Evolutionary conservation across 176 grass and related monocot genomes (phyloP).

Genomic region (Luzula sylvatica): DNA sequence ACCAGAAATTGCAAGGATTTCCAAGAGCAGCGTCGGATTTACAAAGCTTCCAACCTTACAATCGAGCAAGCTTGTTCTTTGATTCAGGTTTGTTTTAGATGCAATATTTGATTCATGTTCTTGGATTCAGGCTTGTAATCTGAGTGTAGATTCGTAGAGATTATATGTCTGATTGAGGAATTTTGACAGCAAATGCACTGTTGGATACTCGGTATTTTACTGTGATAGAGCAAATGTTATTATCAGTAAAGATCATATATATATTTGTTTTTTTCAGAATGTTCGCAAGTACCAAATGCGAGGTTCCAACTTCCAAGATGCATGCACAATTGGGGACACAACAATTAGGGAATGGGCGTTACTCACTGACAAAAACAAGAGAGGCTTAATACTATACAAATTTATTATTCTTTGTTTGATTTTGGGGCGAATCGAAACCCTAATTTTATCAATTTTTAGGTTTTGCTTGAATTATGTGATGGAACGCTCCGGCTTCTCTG

Average conservation of each 20-base stretch:
- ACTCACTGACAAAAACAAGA: slow-evolving; percentile 79
- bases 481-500: slow-evolving; percentile 68
- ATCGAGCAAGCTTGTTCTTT: slow-evolving; percentile 82
- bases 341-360: slow-evolving; percentile 97
- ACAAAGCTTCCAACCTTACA: slow-evolving; percentile 53
- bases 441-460: slow-evolving; percentile 27
- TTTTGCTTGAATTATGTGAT: slow-evolving; percentile 85
- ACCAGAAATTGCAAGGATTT: slow-evolving; percentile 55
- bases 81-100: slow-evolving; percentile 42
- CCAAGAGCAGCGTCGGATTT: slow-evolving; percentile 50
- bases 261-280: slow-evolving; percentile 39
- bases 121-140: too few species aligned
- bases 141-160: too few species aligned
- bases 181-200: not conserved
- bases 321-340: slow-evolving; percentile 85
- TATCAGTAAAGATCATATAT: not conserved
- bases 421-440: too few species aligned
- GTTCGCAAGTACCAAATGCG: slow-evolving; percentile 67
- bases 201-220: not conserved
- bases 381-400: slow-evolving; percentile 63
- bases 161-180: too few species aligned
- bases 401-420: not conserved
- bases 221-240: not conserved
- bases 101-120: too few species aligned
- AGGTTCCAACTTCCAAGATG: slow-evolving; percentile 98